Percentiles rank a stretch among this genome's conserved stretches.
Evolutionary conservation across 176 grass and related monocot species (phyloP).

Genomic region (Phoenix dactylifera): DNA sequence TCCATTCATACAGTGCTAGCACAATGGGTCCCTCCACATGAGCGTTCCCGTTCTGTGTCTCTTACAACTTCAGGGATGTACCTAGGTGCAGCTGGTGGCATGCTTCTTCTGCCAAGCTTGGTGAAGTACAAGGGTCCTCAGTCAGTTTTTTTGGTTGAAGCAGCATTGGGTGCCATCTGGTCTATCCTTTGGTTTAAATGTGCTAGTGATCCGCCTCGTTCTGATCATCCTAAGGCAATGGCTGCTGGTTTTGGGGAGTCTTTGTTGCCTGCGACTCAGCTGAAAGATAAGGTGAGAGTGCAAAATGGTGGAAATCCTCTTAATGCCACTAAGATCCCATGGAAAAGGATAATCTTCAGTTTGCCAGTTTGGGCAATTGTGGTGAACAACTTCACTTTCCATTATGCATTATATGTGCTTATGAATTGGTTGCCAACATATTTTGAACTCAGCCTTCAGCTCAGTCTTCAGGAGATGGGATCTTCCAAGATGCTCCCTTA

Average conservation of each 20-base stretch:
- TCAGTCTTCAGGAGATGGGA: conserved; percentile 82
- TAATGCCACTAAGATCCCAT: conserved; percentile 47
- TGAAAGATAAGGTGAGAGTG: conserved; percentile 45
- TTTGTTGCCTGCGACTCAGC: conserved; percentile 37
- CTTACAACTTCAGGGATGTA: conserved; percentile 90
- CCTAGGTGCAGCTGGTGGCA: conserved; percentile 75
- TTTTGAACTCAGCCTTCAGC: conserved; percentile 57
- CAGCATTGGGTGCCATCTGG: conserved; percentile 56
- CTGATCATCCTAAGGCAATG: conserved; percentile 38
- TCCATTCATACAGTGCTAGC: conserved; percentile 83
- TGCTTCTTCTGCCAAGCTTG: conserved; percentile 59
- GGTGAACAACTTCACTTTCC: conserved; percentile 87
- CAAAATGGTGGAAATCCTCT: conserved; percentile 28
- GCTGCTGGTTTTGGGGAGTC: conserved; percentile 14
- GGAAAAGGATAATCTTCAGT: conserved; percentile 66
- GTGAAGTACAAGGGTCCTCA: conserved; percentile 51
- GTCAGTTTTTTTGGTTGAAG: conserved; percentile 68
- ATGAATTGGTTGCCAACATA: conserved; percentile 95
- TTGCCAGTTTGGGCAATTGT: conserved; percentile 83
- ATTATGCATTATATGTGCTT: conserved; percentile 79
- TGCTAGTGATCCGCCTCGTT: conserved; percentile 51
- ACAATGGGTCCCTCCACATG: conserved; percentile 78
- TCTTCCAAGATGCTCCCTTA: conserved; percentile 86
- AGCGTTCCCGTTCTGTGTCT: conserved; percentile 76
- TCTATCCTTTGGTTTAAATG: conserved; percentile 70